Evolutionary conservation across 2,329 filamentous ascomycete species (phyloP), one percentile per base, ranked within the genome.

Genomic region (Microcyclosporella mali): DNA sequence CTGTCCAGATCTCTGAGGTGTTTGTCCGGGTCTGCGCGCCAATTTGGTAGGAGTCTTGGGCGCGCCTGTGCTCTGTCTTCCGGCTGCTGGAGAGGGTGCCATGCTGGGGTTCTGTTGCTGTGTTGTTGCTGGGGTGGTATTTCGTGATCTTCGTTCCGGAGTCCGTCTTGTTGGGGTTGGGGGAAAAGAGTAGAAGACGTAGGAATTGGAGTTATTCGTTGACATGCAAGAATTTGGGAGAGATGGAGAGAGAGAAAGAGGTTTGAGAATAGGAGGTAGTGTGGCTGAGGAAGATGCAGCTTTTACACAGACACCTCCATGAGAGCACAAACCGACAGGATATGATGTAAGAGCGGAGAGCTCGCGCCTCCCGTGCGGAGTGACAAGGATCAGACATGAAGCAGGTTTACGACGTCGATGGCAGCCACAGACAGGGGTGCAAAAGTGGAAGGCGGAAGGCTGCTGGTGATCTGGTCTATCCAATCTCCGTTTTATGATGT

Each of bases 31-130:
- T 61, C 70, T 70, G 51, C 69, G 58, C 48, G 67, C 66, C 51
- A 74, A 66, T 65, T 74, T 74, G 35, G 71, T 73, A 29, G 71
- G 70, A 48, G 71, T 74, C 62, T 70, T 70, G 54, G 70, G 71
- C 50, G 62, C 59, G 38, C 66, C 65, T n/a, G 55, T 53, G 21
- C 21, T 25, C 40, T 58, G 54, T 65, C 71, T 73, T 60, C 70
- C 70, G 51, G 71, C 70, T 52, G 71, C 70, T 56, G 71, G 70
- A 45, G 71, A 72, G 39, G 65, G 65, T 57, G 70, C 70, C 71
- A 73, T 73, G 40, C 53, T 25, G 21, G 4, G 4, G 6, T 25
- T 25, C 6, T 25, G 6, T 25, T 25, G 4, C 65, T 56, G 58
- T 40, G 47, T 60, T 46, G 51, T 57, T 45, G 41, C 41, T 34